These are phyloP conservation scores for Nannochloris sp. DNA, from an alignment of 139 green algal genomes.

Conservation along the genomic window DNA sequence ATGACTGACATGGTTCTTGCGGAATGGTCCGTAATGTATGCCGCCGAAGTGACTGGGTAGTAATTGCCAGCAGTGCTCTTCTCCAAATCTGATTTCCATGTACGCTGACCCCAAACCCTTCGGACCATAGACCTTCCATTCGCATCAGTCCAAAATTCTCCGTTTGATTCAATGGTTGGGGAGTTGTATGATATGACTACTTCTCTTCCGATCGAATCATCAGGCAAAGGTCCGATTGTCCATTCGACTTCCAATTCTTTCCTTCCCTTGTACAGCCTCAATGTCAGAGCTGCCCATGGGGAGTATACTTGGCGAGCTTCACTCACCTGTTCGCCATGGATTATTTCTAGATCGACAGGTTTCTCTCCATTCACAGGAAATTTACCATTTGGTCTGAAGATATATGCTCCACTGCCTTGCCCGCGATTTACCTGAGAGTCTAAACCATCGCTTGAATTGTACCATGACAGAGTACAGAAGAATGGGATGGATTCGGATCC, in stretches of 20 bases:
- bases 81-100: constrained; percentile 51
- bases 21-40: constrained; percentile 29
- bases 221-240: constrained; percentile 57
- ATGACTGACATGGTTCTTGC: constrained; percentile 33
- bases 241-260: constrained; percentile 56
- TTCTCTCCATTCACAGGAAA: constrained; percentile 8
- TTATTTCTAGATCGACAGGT: constrained; percentile 19
- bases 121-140: constrained; percentile 64
- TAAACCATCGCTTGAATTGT: constrained; percentile 40
- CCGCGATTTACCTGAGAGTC: constrained; percentile 18
- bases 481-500: neutral
- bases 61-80: constrained; percentile 59
- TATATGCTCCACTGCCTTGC: constrained; percentile 49
- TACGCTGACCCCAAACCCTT: constrained; percentile 33
- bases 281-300: constrained; percentile 4
- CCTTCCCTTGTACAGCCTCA: constrained; percentile 31
- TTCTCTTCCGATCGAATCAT: constrained; percentile 49
- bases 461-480: constrained; percentile 17
- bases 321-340: constrained; percentile 35
- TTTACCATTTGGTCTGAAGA: constrained; percentile 37
- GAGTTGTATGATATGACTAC: constrained; percentile 28
- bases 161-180: constrained; percentile 9
- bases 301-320: constrained; percentile 46
- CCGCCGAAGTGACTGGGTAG: constrained; percentile 62
- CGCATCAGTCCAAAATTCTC: constrained; percentile 53